Evolutionary conservation across 1,284 basidiomycete species (phyloP).

Genomic region (Naganishia sp.): DNA sequence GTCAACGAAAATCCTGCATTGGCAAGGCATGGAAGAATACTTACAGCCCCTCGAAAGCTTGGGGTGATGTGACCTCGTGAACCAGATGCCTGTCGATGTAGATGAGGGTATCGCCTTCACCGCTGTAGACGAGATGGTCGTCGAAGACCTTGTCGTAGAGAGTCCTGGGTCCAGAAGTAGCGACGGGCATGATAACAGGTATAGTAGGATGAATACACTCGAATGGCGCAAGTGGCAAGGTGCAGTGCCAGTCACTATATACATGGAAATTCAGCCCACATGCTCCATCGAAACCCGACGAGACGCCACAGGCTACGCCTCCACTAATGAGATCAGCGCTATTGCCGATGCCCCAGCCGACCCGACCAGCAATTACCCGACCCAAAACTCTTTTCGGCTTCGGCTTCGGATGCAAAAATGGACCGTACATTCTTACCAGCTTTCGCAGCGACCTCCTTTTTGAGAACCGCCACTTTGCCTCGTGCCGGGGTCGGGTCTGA

Average conservation of each 20-base stretch:
- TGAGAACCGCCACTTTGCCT: no score
- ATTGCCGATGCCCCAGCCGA: slow-evolving; percentile 5
- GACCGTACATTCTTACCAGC: no score
- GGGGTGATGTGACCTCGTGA: slow-evolving; percentile 94
- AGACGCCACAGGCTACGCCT: neutral
- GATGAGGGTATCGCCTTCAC: slow-evolving; percentile 81
- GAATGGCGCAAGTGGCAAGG: neutral
- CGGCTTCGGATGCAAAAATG: neutral
- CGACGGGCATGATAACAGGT: slow-evolving; percentile 50
- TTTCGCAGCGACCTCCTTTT: no score
- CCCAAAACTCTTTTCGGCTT: neutral
- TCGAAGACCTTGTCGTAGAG: slow-evolving; percentile 97
- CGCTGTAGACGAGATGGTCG: slow-evolving; percentile 81
- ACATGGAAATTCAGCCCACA: slow-evolving; percentile 6
- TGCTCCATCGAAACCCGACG: slow-evolving; percentile 7
- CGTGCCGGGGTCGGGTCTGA: no score
- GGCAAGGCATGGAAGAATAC: slow-evolving; percentile 44
- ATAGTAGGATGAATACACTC: neutral
- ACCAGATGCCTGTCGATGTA: slow-evolving; percentile 96
- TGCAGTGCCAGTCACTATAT: slow-evolving; percentile 1
- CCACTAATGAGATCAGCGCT: slow-evolving; percentile 25
- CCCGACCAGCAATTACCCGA: slow-evolving; percentile 3
- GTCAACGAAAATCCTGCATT: slow-evolving; percentile 5
- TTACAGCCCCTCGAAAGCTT: slow-evolving; percentile 91
- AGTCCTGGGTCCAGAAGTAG: slow-evolving; percentile 66